Conservation (phyloP, 2,329 filamentous ascomycete species). For the Diaporthe citriasiana region DNA sequence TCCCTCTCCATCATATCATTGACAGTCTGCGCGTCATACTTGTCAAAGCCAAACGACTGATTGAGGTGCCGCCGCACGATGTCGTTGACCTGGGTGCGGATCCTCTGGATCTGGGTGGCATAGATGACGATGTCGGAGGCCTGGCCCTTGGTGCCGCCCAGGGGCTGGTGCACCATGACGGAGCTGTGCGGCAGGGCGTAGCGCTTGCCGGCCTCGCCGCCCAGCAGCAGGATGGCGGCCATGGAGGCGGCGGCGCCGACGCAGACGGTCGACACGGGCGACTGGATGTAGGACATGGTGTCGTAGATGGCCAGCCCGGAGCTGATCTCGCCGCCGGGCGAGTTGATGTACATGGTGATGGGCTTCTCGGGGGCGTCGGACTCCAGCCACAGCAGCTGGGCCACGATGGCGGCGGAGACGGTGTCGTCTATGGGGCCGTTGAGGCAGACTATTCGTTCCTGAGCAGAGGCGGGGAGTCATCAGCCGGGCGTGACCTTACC, state of each 20-base stretch:
- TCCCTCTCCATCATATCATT: slow-evolving; percentile 97
- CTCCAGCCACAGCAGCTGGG: slow-evolving; percentile 97
- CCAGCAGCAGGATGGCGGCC: slow-evolving; percentile 90
- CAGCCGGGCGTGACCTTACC: slow-evolving; percentile 49
- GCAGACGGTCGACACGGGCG: slow-evolving; percentile 94
- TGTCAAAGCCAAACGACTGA: slow-evolving; percentile 79
- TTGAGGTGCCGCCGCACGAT: slow-evolving; percentile 93
- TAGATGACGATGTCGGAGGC: slow-evolving; percentile 93
- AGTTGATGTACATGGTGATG: slow-evolving; percentile 98
- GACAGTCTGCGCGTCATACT: slow-evolving; percentile 84
- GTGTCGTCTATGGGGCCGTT: slow-evolving; percentile 93
- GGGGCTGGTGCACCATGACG: slow-evolving; percentile 98
- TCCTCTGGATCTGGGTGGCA: slow-evolving; percentile 93
- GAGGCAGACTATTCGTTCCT: slow-evolving; percentile 94
- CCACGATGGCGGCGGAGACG: slow-evolving; percentile 92
- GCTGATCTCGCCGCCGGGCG: slow-evolving; percentile 91
- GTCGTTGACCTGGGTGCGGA: slow-evolving; percentile 87
- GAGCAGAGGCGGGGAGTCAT: slow-evolving; percentile 36
- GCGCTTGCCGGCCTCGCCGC: slow-evolving; percentile 86
- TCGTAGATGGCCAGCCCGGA: slow-evolving; percentile 95
- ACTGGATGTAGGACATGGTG: slow-evolving; percentile 97
- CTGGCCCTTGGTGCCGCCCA: slow-evolving; percentile 77
- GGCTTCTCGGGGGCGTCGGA: slow-evolving; percentile 95
- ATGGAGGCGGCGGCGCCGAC: slow-evolving; percentile 95
- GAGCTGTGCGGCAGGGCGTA: slow-evolving; percentile 93